A percentile compares a stretch with the other conserved stretches of the same genome.
Conservation (phyloP, 768 basidiomycete genomes). For the Leccinum subtestaceum region DNA sequence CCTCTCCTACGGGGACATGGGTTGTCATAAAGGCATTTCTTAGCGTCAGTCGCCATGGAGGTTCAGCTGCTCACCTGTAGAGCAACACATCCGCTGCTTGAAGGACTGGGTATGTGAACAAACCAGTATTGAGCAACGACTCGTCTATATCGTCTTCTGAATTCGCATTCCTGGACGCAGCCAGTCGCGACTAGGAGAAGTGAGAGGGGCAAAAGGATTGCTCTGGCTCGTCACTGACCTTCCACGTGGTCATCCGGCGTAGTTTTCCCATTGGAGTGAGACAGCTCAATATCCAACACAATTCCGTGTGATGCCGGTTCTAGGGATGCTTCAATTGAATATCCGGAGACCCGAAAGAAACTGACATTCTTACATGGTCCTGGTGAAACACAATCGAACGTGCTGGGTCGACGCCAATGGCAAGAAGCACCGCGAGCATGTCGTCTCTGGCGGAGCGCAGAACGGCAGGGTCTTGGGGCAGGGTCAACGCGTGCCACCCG, state of each 20-base stretch:
- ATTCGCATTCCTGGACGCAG: constrained; percentile 68
- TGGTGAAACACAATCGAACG: constrained; percentile 80
- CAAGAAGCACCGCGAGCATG: constrained; percentile 79
- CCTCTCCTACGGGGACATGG: no score
- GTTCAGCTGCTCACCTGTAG: no score
- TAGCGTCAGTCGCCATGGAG: no score
- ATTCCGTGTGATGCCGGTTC: constrained; percentile 82
- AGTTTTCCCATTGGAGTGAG: constrained; percentile 80
- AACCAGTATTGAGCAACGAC: constrained; percentile 27
- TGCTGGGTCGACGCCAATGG: constrained; percentile 79
- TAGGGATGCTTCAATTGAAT: constrained; percentile 28
- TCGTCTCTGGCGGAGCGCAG: constrained; percentile 65
- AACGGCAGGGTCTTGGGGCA: constrained; percentile 76
- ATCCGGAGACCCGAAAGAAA: neutral
- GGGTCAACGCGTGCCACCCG: constrained; percentile 91
- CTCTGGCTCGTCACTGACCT: constrained; percentile 46
- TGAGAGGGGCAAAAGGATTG: neutral
- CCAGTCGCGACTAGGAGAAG: constrained; percentile 62
- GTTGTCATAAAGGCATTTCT: no score
- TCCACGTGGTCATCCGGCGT: constrained; percentile 95
- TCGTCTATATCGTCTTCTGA: constrained; percentile 80
- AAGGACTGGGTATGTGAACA: no score
- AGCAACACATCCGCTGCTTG: no score
- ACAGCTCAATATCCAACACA: constrained; percentile 89
- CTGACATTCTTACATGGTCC: constrained; percentile 62